Evolutionary conservation across 2,329 filamentous ascomycete species (phyloP).

Genomic region (Claviceps cyperi): DNA sequence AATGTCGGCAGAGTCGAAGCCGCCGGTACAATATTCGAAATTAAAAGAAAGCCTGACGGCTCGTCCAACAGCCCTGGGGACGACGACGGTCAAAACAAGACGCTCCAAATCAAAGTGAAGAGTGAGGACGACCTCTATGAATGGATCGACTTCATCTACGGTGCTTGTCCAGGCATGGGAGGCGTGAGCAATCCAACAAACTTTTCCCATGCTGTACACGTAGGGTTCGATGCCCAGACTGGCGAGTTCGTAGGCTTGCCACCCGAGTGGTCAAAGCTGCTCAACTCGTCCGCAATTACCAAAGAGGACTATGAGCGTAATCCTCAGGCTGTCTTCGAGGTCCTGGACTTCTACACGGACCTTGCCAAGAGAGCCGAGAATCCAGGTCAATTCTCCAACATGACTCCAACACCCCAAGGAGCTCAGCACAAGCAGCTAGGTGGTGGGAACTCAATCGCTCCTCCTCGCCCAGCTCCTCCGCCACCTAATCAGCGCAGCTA

Average conservation of each 20-base stretch:
- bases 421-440: conserved; percentile 48
- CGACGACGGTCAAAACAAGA: conserved; percentile 67
- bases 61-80: conserved; percentile 58
- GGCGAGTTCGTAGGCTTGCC: conserved; percentile 91
- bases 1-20: conserved; percentile 85
- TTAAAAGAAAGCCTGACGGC: conserved; percentile 61
- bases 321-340: conserved; percentile 70
- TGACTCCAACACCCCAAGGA: conserved; percentile 52
- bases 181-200: conserved; percentile 98
- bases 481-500: conserved; percentile 27
- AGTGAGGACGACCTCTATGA: conserved; percentile 94
- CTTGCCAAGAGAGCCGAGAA: conserved; percentile 64
- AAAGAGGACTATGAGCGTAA: conserved; percentile 98
- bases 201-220: conserved; percentile 92
- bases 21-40: conserved; percentile 84
- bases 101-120: conserved; percentile 85
- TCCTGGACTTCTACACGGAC: conserved; percentile 74
- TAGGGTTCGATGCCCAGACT: conserved; percentile 90
- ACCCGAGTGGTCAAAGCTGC: conserved; percentile 89
- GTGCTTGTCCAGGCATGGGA: conserved; percentile 91
- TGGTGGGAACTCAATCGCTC: conserved; percentile 45
- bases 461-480: conserved; percentile 49
- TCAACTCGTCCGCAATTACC: conserved; percentile 92
- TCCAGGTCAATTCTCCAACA: conserved; percentile 50
- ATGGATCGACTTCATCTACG: conserved; percentile 98